Evolutionary conservation across 2,329 filamentous ascomycete genomes (phyloP).

Genomic region (Trichophyton simii): DNA sequence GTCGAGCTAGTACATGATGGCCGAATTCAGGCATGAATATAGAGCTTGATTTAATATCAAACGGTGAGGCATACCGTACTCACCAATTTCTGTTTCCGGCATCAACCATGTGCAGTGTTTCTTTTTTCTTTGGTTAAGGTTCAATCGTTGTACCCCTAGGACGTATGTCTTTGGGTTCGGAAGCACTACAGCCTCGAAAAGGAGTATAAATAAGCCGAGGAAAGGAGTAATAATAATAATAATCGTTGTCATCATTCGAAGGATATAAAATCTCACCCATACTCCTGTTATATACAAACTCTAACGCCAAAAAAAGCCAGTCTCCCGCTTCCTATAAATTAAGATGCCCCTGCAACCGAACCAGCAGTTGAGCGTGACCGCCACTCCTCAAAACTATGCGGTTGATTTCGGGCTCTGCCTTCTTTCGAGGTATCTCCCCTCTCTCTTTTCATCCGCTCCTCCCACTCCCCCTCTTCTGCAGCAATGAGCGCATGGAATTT

Average conservation of each 20-base stretch:
- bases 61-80: no score
- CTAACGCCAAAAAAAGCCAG: not conserved
- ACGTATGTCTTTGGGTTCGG: no score
- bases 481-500: slow-evolving; percentile 40
- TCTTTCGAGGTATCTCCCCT: slow-evolving; percentile 20
- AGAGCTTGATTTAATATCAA: not conserved
- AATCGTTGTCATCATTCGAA: not conserved
- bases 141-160: no score
- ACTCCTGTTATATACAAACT: not conserved
- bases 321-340: not conserved
- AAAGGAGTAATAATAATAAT: not conserved
- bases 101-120: not conserved
- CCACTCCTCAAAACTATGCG: slow-evolving; percentile 35
- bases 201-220: no score
- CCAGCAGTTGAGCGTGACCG: slow-evolving; percentile 26
- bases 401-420: slow-evolving; percentile 13
- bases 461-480: slow-evolving; percentile 40
- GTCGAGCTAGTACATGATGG: not conserved
- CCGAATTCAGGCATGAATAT: not conserved
- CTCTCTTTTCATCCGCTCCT: slow-evolving; percentile 27
- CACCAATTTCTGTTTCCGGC: no score
- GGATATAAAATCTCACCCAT: not conserved
- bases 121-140: not conserved
- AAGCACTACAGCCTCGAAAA: no score
- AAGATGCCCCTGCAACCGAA: slow-evolving; percentile 15